Evolutionary conservation across 768 basidiomycete genomes (phyloP), one percentile per base, ranked within the genome.

Genomic region (Rhodotorula sphaerocarpa): DNA sequence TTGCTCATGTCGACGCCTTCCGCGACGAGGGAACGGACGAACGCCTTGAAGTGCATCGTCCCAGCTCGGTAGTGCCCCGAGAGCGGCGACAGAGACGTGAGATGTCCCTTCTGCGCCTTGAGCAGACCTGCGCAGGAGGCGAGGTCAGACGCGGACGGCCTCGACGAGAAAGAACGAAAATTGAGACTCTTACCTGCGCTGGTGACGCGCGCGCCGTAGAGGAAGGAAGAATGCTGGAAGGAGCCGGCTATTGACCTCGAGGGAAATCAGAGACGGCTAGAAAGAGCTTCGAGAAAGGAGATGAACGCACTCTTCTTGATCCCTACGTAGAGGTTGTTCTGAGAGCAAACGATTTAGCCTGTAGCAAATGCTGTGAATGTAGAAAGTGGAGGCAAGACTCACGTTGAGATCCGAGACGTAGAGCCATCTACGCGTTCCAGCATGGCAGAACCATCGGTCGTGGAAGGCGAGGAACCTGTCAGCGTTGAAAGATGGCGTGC

Each of bases 141-240:
- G 4, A 12, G 18, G 30, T 18, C n/a, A 25, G 28, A 6, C n/a
- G 10, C 20, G 28, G 34, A 41, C 5, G 15, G 2, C 2, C 23
- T 34, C 39, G 10, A 23, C 11, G 2, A 20, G 28, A 21, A 14
- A 21, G n/a, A n/a, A n/a, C n/a, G n/a, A n/a, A n/a, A 21, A 34
- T 48, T 48, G 47, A 3, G 15, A 51, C 23, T 20, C 50, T 33
- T 11, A 45, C 65, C 65, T 1, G 66, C 70, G 3, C 65, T 50
- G 1, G 63, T 62, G 16, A 71, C 68, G 2, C 68, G 63, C 1
- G 68, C 65, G 18, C 70, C 70, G 47, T 59, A 71, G 21, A 71
- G 56, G 61, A 71, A 77, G 3, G 74, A 75, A 1, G 73, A 73
- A 59, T 77, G 77, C 59, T 77, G 77, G 62, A 77, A 77, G 3